A percentile compares a stretch with the other conserved stretches of the same genome.
These are phyloP conservation scores for Lepiota brunneoincarnata DNA, from an alignment of 768 basidiomycete species.

Conservation along the genomic window DNA sequence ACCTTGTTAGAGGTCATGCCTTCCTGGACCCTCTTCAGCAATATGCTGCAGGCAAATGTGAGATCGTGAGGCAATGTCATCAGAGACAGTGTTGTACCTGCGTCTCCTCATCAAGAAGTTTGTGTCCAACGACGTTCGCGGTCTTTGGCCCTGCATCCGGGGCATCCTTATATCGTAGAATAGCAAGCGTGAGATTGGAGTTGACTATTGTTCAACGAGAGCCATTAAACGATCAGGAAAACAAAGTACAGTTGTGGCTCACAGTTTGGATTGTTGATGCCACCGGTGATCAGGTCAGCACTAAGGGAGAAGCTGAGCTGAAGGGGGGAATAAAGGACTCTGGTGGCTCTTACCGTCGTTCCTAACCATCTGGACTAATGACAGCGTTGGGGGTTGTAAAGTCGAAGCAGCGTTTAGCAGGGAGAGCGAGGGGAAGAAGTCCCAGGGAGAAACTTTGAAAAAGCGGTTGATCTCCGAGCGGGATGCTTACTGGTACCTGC, in stretches of 20 bases:
- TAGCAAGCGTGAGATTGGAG: constrained; percentile 31
- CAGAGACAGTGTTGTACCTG: background rate
- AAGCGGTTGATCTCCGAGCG: background rate
- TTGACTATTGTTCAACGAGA: constrained; percentile 20
- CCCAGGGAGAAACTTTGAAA: background rate
- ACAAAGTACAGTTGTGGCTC: background rate
- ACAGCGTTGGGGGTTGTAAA: constrained; percentile 30
- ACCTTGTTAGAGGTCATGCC: too few relatives aligned
- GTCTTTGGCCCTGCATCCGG: constrained; percentile 29
- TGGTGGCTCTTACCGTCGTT: constrained; percentile 7
- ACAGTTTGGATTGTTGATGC: constrained; percentile 12
- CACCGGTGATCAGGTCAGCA: constrained; percentile 38
- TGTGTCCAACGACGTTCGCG: constrained; percentile 15
- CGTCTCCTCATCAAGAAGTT: constrained; percentile 8
- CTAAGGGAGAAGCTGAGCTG: background rate
- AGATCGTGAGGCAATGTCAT: background rate
- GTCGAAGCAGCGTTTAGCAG: background rate
- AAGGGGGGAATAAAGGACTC: background rate
- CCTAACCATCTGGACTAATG: constrained; percentile 41
- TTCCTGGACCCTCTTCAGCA: background rate
- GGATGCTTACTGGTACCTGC: background rate
- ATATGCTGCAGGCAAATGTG: constrained; percentile 17
- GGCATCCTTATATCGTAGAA: constrained; percentile 41
- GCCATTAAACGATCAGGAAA: background rate
- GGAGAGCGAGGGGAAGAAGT: background rate